Evolutionary conservation across 768 basidiomycete genomes (phyloP).

Genomic region (Pisolithus tinctorius): DNA sequence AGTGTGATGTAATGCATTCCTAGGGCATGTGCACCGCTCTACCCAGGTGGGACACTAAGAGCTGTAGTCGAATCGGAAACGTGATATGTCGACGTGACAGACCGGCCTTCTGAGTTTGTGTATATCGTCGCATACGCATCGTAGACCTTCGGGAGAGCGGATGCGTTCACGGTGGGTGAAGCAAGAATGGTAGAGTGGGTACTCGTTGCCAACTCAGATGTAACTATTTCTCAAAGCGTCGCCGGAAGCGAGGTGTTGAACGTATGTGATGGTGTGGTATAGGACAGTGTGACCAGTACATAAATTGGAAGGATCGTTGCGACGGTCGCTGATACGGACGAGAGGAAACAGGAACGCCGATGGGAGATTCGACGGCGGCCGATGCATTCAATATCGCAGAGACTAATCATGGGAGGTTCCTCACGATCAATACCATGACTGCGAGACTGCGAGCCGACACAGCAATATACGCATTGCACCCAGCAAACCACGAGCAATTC

Average conservation of each 20-base stretch:
- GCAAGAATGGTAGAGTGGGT: slow-evolving; percentile 61
- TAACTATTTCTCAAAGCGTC: slow-evolving; percentile 46
- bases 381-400: slow-evolving; percentile 53
- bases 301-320: slow-evolving; percentile 68
- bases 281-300: slow-evolving; percentile 56
- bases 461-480: neutral
- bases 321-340: slow-evolving; percentile 57
- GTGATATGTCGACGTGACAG: slow-evolving; percentile 50
- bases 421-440: slow-evolving; percentile 71
- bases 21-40: slow-evolving; percentile 24
- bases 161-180: slow-evolving; percentile 34
- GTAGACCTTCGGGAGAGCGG: slow-evolving; percentile 52
- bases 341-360: slow-evolving; percentile 42
- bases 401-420: slow-evolving; percentile 73
- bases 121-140: slow-evolving; percentile 48
- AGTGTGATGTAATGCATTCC: slow-evolving; percentile 8
- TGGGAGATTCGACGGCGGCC: slow-evolving; percentile 33
- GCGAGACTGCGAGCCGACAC: slow-evolving; percentile 35
- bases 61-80: slow-evolving; percentile 38
- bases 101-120: slow-evolving; percentile 48
- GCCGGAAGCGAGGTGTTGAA: slow-evolving; percentile 64
- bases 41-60: slow-evolving; percentile 63
- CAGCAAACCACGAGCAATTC: neutral
- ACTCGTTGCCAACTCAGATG: slow-evolving; percentile 60
- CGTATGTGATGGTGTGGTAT: slow-evolving; percentile 55